Percentiles rank a stretch among this genome's conserved stretches.
Conservation (phyloP, 495 filamentous ascomycete species). For the Glarea lozoyensis region DNA sequence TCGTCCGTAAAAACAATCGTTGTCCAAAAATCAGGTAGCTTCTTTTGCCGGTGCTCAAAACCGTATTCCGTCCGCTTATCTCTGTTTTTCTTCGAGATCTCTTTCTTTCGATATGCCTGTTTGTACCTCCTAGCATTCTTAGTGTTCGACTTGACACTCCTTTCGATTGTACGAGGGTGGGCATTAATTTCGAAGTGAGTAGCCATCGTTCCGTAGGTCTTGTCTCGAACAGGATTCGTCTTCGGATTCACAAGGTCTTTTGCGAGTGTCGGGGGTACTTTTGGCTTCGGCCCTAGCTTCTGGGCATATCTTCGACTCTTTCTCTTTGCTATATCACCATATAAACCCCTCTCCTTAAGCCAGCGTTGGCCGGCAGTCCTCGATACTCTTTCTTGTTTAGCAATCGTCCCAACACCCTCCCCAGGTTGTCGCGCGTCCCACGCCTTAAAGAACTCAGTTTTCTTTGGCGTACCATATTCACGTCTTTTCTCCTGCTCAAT, state of each 20-base stretch:
- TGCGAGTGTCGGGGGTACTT: background rate
- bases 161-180: no score
- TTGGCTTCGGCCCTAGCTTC: background rate
- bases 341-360: background rate
- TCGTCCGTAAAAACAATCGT: constrained; percentile 2
- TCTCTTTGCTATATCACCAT: background rate
- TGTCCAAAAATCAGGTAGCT: background rate
- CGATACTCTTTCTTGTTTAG: no score
- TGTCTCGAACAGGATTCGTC: constrained; percentile 1
- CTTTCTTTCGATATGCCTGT: constrained; percentile 1
- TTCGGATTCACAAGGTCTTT: background rate
- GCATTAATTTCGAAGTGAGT: no score
- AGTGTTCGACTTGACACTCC: no score
- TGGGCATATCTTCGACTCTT: background rate
- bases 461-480: background rate
- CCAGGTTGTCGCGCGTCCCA: background rate
- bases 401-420: no score
- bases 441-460: background rate
- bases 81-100: constrained; percentile 1
- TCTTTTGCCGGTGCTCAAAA: background rate
- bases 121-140: background rate
- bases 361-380: no score
- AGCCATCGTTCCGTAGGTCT: no score
- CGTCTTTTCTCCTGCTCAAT: no score
- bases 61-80: background rate